Base-by-base conservation (phyloP, 2,329 filamentous ascomycete genomes). In the Fusarium sambucinum region DNA sequence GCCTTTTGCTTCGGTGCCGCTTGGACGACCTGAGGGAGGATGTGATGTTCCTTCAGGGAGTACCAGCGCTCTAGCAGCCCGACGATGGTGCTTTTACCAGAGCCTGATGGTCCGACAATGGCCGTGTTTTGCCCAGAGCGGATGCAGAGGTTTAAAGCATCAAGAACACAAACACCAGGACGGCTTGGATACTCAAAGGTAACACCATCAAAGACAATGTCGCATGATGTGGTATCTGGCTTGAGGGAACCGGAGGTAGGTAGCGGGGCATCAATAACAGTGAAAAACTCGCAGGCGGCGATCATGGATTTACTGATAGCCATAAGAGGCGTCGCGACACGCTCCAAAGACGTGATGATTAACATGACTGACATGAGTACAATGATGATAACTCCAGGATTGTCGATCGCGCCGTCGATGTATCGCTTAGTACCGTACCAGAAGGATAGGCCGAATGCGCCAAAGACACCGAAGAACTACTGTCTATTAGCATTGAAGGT, bases 11-110 rank as follows among this genome's bases (percentile, higher is more conserved):
- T 32, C 6, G 56, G 25, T 2, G 44, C 42, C 3, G 57, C 40
- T 11, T 46, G 38, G 4, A 60, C 30, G 5, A 73, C 66, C 5
- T 52, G 25, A 2, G 70, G 70, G 1, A 73, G n/a, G 1, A 63
- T 27, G 1, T 64, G 54, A 1, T 71, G 66, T 3, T 64, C 32
- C 10, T n/a, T 67, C n/a, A 73, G 27, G 5, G 64, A 71, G 68
- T 92, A 92, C 88, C 89, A 92, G 9, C 89, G 81, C 72, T 92
- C 88, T 4, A 92, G 77, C 3, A 92, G 77, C 0, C 87, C 88
- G 0, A 92, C 85, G 13, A 92, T 86, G 0, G 90, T 92, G 52
- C 87, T 90, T 74, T 92, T 93, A 0, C 90, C 90, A 3, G 84
- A 87, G 0, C 90, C 90, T 2, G 88, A 90, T 0, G 89, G 85